Percentiles rank a stretch among this genome's conserved stretches.
Conservation (phyloP, 371 early-diverging fungal genomes). For the Mortierella sp. region DNA sequence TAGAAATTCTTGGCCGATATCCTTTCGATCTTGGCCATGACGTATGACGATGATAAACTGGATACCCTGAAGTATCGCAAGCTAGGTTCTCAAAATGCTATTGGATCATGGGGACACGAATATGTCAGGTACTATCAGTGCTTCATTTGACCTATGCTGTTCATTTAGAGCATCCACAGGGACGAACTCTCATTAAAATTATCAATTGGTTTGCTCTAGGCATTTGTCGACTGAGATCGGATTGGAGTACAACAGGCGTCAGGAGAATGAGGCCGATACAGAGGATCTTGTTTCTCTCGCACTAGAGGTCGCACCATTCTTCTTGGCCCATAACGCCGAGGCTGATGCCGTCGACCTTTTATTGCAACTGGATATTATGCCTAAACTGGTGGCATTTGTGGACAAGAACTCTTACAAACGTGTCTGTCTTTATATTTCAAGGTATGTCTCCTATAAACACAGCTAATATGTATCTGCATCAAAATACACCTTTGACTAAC, state of each 20-base stretch:
- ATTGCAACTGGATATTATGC: conserved; percentile 89
- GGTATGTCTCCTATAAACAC: conserved; percentile 62
- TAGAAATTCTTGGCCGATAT: conserved; percentile 92
- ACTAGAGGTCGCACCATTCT: conserved; percentile 92
- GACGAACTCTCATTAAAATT: neutral
- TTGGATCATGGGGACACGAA: conserved; percentile 99
- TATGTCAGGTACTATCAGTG: conserved; percentile 79
- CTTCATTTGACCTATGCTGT: neutral
- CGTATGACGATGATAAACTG: conserved; percentile 89
- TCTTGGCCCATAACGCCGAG: conserved; percentile 96
- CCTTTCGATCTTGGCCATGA: conserved; percentile 96
- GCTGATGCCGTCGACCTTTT: conserved; percentile 97
- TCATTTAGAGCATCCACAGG: neutral
- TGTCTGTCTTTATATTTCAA: conserved; percentile 95
- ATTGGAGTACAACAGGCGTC: conserved; percentile 79
- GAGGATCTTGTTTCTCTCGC: conserved; percentile 81
- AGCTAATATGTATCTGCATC: neutral
- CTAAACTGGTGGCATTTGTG: conserved; percentile 81
- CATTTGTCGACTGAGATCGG: conserved; percentile 95
- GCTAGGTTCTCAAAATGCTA: conserved; percentile 83
- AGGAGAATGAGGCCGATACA: conserved; percentile 68
- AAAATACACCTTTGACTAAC: neutral
- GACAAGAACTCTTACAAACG: conserved; percentile 94
- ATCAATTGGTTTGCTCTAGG: conserved; percentile 49
- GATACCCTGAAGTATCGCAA: conserved; percentile 90